These are phyloP conservation scores for Nannizziopsis barbatae DNA, from an alignment of 2,329 filamentous ascomycete genomes.

Conservation along the genomic window DNA sequence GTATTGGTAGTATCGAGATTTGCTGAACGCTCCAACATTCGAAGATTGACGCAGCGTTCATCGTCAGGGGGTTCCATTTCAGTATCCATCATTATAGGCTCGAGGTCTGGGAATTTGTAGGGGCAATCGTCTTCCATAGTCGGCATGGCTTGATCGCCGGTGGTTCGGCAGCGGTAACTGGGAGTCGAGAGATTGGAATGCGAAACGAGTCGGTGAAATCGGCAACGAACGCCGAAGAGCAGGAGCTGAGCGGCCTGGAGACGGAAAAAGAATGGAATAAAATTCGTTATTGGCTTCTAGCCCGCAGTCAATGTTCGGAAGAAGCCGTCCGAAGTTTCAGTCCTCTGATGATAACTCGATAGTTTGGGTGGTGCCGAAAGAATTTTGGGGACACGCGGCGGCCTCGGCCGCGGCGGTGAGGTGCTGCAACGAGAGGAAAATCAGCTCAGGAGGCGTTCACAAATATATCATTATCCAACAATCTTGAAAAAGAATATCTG, in stretches of 20 bases:
- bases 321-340: neutral
- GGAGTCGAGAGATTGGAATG: neutral
- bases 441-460: neutral
- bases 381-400: constrained; percentile 4
- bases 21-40: constrained; percentile 25
- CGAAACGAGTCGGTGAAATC: no score
- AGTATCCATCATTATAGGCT: constrained; percentile 34
- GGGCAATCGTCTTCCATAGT: constrained; percentile 27
- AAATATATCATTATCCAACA: no score
- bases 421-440: neutral
- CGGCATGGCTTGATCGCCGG: constrained; percentile 23
- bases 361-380: neutral
- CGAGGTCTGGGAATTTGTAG: constrained; percentile 29
- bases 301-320: neutral
- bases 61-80: constrained; percentile 34
- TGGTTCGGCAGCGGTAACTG: neutral
- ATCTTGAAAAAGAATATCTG: no score
- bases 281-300: neutral
- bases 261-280: neutral
- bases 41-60: constrained; percentile 29
- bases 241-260: no score
- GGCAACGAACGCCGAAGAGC: no score
- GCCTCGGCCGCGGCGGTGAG: constrained; percentile 9
- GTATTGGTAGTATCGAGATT: constrained; percentile 2
- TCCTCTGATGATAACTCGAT: neutral